Base-by-base conservation (phyloP, 768 basidiomycete genomes). In the Boletus sensibilis region DNA sequence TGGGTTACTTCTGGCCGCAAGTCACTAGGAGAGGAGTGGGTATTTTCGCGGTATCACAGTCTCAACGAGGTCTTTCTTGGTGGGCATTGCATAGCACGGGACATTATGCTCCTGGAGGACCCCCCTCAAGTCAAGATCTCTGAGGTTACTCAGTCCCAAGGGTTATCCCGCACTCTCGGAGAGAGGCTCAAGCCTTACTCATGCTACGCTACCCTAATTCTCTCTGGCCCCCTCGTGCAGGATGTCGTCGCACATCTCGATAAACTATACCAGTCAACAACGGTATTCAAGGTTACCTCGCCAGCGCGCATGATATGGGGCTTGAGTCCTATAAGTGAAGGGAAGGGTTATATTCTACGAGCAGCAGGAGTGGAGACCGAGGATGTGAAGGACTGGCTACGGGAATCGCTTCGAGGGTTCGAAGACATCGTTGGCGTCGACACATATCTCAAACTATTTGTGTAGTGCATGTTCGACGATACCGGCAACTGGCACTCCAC, bases 1-100 rank as follows among this genome's bases (percentile, higher is more conserved):
- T 97, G 94, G 92, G 75, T 93, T 55, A 97, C 94, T 1, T 90
- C 91, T 4, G 96, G 96, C 12, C 82, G 96, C 35, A 86, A 83
- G 68, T 80, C 86, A 9, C 77, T 84, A 25, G 90, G 90, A 31
- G 96, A 98, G 67, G 87, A 91, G 50, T 98, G 96, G 96, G 84
- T 71, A 4, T 95, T 98, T 69, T 82, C 88, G 48, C 78, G 82
- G 56, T 98, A 96, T 69, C 82, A 87, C 68, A 94, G 90, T 63
- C 72, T 82, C 52, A 98, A 98, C 70, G 93, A 96, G 70, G 75
- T 98, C 13, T 82, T 82, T 66, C 68, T 90, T 12, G 83, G 79
- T 9, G 85, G 81, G 2, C 77, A 75, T 62, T 79, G 86, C 54
- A 72, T 94, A 33, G 88, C 85, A 48, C 85, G 86, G 64, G 96